Percentiles rank a stretch among this genome's conserved stretches.
Evolutionary conservation across 176 grass and related monocot species (phyloP).

Genomic region (Juncus inflexus): DNA sequence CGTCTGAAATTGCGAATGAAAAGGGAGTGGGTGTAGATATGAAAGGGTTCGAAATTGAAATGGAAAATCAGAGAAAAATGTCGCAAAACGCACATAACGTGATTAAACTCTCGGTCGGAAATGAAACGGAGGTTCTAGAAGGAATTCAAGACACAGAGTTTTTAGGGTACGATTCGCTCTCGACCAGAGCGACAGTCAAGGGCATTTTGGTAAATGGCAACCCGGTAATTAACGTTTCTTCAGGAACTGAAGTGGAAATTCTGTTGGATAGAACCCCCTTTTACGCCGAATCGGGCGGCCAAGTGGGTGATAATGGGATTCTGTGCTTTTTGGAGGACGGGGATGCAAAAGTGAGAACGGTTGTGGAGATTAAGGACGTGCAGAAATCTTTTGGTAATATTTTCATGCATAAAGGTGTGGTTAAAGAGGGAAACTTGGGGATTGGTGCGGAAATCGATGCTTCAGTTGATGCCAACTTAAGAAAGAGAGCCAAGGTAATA

Average conservation of each 20-base stretch:
- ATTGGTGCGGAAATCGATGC: slow-evolving; percentile 78
- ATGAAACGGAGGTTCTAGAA: slow-evolving; percentile 67
- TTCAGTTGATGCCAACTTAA: slow-evolving; percentile 70
- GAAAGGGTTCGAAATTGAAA: slow-evolving; percentile 84
- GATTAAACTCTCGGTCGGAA: slow-evolving; percentile 81
- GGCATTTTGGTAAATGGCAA: slow-evolving; percentile 80
- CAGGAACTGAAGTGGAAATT: slow-evolving; percentile 82
- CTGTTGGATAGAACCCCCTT: slow-evolving; percentile 89
- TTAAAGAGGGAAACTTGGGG: slow-evolving; percentile 72
- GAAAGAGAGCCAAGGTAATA: slow-evolving; percentile 80
- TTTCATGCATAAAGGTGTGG: slow-evolving; percentile 84
- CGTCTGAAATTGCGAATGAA: slow-evolving; percentile 82
- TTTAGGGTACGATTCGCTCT: slow-evolving; percentile 81
- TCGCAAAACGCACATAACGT: slow-evolving; percentile 86
- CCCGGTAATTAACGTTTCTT: slow-evolving; percentile 55
- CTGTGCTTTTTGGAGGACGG: slow-evolving; percentile 44
- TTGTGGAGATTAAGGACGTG: slow-evolving; percentile 81
- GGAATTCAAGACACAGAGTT: slow-evolving; percentile 79
- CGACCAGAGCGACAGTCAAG: slow-evolving; percentile 59
- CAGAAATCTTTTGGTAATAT: slow-evolving; percentile 92
- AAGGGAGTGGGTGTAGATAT: slow-evolving; percentile 63
- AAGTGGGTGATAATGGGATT: slow-evolving; percentile 92
- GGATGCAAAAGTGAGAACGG: slow-evolving; percentile 43
- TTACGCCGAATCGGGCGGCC: slow-evolving; percentile 96
- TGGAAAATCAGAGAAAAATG: slow-evolving; percentile 90